Percentiles rank a stretch among this genome's conserved stretches.
phyloP scores from a whole-genome alignment of 306 rosid genomes.

The Citrullus amarus region DNA sequence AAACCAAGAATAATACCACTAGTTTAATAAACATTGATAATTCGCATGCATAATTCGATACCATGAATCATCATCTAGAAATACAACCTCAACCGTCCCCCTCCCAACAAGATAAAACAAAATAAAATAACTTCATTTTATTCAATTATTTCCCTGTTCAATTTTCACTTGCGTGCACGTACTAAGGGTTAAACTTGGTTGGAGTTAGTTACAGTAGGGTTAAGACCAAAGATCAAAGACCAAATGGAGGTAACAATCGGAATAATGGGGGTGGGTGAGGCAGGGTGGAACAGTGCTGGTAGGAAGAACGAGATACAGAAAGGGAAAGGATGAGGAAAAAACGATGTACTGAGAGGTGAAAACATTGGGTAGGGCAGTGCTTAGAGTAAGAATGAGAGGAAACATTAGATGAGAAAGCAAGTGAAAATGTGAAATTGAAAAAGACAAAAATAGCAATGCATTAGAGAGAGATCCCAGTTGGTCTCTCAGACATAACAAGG shows the following conservation, averaged over 20 bases:
- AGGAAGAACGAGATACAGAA: not conserved
- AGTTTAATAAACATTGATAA: not conserved
- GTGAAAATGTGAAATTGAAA: not conserved
- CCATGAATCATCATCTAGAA: not conserved
- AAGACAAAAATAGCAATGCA: not conserved
- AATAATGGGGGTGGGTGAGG: not conserved
- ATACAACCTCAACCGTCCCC: not conserved
- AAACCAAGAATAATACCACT: not conserved
- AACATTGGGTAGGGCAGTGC: not conserved
- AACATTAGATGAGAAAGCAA: not conserved
- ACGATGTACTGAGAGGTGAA: not conserved
- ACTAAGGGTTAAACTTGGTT: not conserved
- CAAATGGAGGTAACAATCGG: not conserved
- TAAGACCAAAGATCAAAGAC: not conserved
- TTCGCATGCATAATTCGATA: not conserved
- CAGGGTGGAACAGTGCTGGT: not conserved
- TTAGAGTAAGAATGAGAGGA: not conserved
- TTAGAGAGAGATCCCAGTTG: not conserved
- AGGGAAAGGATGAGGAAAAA: not conserved
- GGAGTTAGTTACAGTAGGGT: not conserved
- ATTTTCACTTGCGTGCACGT: not conserved
- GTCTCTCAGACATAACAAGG: not conserved
- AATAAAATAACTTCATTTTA: not conserved
- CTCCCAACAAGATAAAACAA: not conserved
- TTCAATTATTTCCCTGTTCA: not conserved